These are phyloP conservation scores for Fomes fomentarius DNA, from an alignment of 1,284 basidiomycete species.

Conservation along the genomic window DNA sequence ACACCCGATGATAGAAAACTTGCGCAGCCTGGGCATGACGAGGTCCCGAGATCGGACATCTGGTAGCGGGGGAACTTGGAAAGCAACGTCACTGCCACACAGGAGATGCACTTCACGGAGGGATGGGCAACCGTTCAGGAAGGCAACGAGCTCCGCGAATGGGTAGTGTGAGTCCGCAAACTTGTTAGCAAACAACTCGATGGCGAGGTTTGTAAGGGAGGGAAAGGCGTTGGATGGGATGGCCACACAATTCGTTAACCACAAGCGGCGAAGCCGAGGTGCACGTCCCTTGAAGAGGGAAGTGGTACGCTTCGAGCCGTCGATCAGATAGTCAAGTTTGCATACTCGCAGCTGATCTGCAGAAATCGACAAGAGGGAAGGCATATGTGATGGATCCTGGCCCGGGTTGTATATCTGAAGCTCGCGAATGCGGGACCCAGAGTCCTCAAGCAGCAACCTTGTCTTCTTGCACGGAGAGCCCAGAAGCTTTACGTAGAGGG, in stretches of 20 bases:
- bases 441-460: background rate
- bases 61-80: too few relatives aligned
- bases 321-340: too few relatives aligned
- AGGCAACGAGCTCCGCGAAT: background rate
- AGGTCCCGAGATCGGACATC: too few relatives aligned
- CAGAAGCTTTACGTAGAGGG: background rate
- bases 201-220: background rate
- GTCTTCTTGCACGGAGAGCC: background rate
- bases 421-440: background rate
- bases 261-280: background rate
- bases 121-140: background rate
- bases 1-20: too few relatives aligned
- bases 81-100: too few relatives aligned
- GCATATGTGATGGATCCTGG: background rate
- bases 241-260: background rate
- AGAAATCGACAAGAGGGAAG: background rate
- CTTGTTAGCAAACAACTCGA: background rate
- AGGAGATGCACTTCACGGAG: background rate
- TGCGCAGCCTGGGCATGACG: too few relatives aligned
- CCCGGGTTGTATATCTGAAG: background rate
- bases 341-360: too few relatives aligned
- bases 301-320: background rate
- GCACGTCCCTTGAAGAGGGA: background rate
- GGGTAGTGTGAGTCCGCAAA: background rate
- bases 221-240: background rate